A percentile compares a stretch with the other conserved stretches of the same genome.
Evolutionary conservation across 1,139 yeast species (phyloP).

Genomic region (Diutina sp.): DNA sequence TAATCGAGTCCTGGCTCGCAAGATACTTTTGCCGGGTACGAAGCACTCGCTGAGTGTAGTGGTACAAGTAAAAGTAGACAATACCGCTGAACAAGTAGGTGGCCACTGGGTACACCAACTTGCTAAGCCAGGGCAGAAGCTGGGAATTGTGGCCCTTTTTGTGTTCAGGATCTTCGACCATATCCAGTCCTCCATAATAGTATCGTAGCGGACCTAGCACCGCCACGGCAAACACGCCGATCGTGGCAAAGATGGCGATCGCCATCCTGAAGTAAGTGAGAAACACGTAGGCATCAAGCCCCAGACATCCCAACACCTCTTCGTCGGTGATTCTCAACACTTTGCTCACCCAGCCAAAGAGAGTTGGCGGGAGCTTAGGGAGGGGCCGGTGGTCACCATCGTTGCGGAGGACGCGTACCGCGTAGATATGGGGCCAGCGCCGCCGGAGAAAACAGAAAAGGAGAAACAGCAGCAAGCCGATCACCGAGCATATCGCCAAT

Average conservation of each 20-base stretch:
- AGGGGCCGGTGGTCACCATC: constrained; percentile 14
- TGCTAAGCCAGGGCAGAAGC: constrained; percentile 10
- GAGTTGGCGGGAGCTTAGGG: constrained; percentile 24
- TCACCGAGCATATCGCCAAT: constrained; percentile 22
- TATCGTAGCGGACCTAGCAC: constrained; percentile 31
- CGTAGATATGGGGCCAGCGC: constrained; percentile 39
- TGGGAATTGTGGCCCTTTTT: constrained; percentile 26
- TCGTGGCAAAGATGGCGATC: constrained; percentile 21
- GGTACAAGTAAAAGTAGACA: constrained; percentile 30
- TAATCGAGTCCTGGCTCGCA: constrained; percentile 81
- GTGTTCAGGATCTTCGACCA: constrained; percentile 4
- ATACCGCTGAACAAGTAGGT: constrained; percentile 29
- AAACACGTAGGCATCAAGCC: constrained; percentile 34
- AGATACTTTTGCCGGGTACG: constrained; percentile 56
- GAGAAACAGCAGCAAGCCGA: constrained; percentile 23
- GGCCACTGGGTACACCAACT: constrained; percentile 29
- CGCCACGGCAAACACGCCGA: constrained; percentile 24
- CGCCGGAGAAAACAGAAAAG: constrained; percentile 30
- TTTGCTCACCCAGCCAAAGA: constrained; percentile 29
- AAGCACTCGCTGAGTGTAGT: constrained; percentile 23
- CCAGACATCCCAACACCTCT: constrained; percentile 26
- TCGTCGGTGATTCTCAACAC: constrained; percentile 26
- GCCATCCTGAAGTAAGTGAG: constrained; percentile 34
- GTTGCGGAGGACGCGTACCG: constrained; percentile 29
- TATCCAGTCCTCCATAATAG: constrained; percentile 15